Base-by-base conservation (phyloP, 2,329 filamentous ascomycete species). In the Chaetomiaceae sp. region DNA sequence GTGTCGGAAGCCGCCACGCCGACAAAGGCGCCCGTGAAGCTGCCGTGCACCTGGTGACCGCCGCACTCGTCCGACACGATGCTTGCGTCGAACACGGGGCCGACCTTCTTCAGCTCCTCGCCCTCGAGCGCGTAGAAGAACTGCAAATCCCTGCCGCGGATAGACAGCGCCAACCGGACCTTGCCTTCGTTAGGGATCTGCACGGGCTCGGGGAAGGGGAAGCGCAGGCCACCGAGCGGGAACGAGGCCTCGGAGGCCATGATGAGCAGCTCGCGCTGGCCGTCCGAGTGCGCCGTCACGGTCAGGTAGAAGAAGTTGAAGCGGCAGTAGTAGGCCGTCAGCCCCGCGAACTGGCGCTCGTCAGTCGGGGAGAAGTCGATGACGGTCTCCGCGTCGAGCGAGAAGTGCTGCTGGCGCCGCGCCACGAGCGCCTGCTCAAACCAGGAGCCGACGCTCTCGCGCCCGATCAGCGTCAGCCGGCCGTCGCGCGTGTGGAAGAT, bases 271-370 rank as follows among this genome's bases (percentile, higher is more conserved):
- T 83, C 78, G 9, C 79, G 70, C 50, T 74, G 65, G 1, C 78
- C 77, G 44, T 79, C 71, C 0, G 71, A 64, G 54, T 77, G 64
- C 0, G 77, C 78, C 3, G 77, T 77, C 2, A 83, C 74, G 0
- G 75, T 71, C 6, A 83, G 67, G 54, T 82, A 83, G 65, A 80
- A 82, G 62, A 81, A 83, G 62, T 83, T 83, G 64, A 69, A 82
- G 3, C 78, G 75, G 57, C 73, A 77, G 63, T 83, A 83, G 61
- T 83, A 83, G 0, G 76, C 75, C 11, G 74, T 75, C 7, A 83
- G 63, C 0, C 79, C 79, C 0, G 79, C 78, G 49, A 79, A 82
- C 53, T 81, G 72, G 10, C 78, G 69, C 65, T 81, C 78, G 55
- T 83, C 78, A 0, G 62, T 60, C 0, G 79, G 79, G 0, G 65